Evolutionary conservation across 2,329 filamentous ascomycete genomes (phyloP), one percentile per base, ranked within the genome.

Genomic region (Xylaria sp.): DNA sequence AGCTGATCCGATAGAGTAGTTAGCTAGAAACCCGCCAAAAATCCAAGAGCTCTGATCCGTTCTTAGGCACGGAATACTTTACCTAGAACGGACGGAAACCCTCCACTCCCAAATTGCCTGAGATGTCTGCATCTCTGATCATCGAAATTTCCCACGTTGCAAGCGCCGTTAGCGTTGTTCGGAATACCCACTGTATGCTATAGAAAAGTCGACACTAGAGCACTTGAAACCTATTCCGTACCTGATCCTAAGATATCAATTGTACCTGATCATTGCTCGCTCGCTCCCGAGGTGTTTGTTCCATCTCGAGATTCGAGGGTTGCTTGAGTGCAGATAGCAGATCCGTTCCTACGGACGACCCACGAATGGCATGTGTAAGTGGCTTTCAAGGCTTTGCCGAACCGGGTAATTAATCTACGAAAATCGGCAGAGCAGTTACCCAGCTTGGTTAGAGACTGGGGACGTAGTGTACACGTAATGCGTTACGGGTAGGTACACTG

Each of bases 341-440:
- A 42, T 42, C 8, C 11, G 37, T 42, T 13, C 37, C 37, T 42
- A 13, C 4, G 1, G 11, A 23, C 4, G 23, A 1, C 23, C 23
- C 23, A 30, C 23, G 23, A 30, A 5, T 30, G 13, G 11, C 18
- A 42, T 47, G 11, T 44, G 16, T 50, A 50, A 30, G 30, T 55
- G 55, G 46, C 39, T n/a, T 23, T 55, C 37, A 44, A 47, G 35
- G 19, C 55, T 55, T 60, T 58, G 39, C 59, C 42, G 18, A 37
- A 61, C 58, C 19, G 42, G 55, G 59, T 42, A 42, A 9, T 9
- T 54, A 60, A 54, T 49, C 9, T 57, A 42, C 9, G 11, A 13
- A 13, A 13, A 42, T 42, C 37, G 37, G 37, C 11, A 9, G 37
- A 10, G 37, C 23, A 30, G 23, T 30, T 42, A 42, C 8, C 37